These are phyloP conservation scores for Daedaleopsis nitida DNA, from an alignment of 768 basidiomycete species.

Conservation along the genomic window DNA sequence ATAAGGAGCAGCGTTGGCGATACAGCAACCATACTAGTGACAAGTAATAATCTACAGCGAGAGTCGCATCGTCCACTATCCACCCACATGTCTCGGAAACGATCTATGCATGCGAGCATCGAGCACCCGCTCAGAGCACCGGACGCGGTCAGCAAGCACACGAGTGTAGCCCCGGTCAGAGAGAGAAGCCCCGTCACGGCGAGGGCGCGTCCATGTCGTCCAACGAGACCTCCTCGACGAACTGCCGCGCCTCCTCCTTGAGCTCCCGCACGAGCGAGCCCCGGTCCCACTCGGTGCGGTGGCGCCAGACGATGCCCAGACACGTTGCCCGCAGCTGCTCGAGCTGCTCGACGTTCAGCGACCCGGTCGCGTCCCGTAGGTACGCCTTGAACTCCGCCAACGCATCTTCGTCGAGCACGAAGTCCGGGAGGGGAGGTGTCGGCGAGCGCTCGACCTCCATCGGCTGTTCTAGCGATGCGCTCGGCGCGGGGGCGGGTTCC, in stretches of 20 bases:
- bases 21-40: constrained; percentile 1
- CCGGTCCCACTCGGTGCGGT: constrained; percentile 83
- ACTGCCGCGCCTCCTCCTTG: constrained; percentile 56
- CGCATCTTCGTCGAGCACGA: constrained; percentile 58
- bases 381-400: constrained; percentile 50
- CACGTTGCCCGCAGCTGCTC: constrained; percentile 91
- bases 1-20: background rate
- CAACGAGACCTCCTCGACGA: constrained; percentile 60
- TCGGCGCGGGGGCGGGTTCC: background rate
- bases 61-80: background rate
- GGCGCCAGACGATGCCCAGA: constrained; percentile 81
- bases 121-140: background rate
- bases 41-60: constrained; percentile 7
- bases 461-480: constrained; percentile 31
- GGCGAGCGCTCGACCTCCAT: constrained; percentile 61
- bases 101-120: no score
- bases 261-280: constrained; percentile 63
- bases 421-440: constrained; percentile 71
- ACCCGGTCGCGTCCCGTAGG: constrained; percentile 55
- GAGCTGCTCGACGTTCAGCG: constrained; percentile 82
- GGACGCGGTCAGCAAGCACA: background rate
- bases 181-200: background rate
- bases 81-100: background rate
- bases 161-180: background rate
- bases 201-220: constrained; percentile 27